Base-by-base conservation (phyloP, 2,329 filamentous ascomycete genomes). In the Talaromyces sp. region DNA sequence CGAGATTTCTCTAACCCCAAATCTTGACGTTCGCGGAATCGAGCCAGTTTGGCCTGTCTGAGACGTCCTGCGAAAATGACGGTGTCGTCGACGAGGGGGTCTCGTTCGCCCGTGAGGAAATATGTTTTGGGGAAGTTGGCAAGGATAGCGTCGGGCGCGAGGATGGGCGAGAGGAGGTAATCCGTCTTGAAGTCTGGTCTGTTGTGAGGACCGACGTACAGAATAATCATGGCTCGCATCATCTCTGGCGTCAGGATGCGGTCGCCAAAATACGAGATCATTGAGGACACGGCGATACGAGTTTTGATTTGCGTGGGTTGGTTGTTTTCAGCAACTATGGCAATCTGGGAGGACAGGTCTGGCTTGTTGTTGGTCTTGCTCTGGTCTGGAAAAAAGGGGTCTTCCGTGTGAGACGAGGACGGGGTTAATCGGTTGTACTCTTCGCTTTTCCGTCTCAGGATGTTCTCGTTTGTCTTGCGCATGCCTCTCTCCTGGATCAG, bases 221-320 rank as follows among this genome's bases (percentile, higher is more conserved):
- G 81, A 65, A 99, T 96, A 65, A 99, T 96, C 92, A 99, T 97
- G 64, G 92, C 91, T 32, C 94, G 89, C 89, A 97, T 97, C 91
- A 97, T 96, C 75, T 99, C 94, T 0, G 94, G 93, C 0, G 91
- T 93, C 14, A 99, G 82, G 29, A 99, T 90, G 29, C 94, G 88
- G 74, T 99, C 94, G 73, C 96, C 94, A 74, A 97, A 96, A 76
- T 97, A 97, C 0, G 93, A 97, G 38, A 99, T 95, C 86, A 96
- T 96, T n/a, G 88, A 93, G 0, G 91, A 92, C 72, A 93, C 96
- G 17, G 93, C 92, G 10, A 99, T 83, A n/a, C 92, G 86, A 1
- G 94, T 97, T 66, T 85, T 87, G 63, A 96, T 79, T 41, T 76
- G 75, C 43, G 75, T 72, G 7, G 80, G 76, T 52, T 81, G 80